Evolutionary conservation across 495 filamentous ascomycete species (phyloP).

Genomic region (Tetracladium marchalianum): DNA sequence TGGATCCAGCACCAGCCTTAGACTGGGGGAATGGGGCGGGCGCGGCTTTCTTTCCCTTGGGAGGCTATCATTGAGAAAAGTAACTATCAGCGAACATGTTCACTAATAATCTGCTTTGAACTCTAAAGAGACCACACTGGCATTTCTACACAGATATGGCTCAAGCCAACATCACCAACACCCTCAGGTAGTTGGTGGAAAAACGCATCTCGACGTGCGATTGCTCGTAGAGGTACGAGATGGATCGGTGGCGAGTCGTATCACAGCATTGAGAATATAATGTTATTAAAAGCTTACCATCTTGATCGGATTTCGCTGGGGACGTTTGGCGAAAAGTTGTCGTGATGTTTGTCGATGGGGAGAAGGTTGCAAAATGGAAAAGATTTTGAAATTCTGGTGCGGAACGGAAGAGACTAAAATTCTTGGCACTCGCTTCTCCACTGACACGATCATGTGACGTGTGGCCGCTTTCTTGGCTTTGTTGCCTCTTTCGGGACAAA

Average conservation of each 20-base stretch:
- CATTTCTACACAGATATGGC: constrained; percentile 53
- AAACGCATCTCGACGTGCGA: constrained; percentile 34
- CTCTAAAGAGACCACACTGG: constrained; percentile 75
- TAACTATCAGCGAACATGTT: constrained; percentile 81
- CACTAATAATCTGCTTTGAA: constrained; percentile 78
- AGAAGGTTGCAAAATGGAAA: constrained; percentile 1
- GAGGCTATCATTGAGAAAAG: constrained; percentile 99
- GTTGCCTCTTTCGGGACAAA: background rate
- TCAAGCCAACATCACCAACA: constrained; percentile 77
- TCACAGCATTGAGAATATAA: constrained; percentile 12
- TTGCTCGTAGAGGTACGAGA: constrained; percentile 22
- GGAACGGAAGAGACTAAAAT: background rate
- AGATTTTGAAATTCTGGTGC: constrained; percentile 12
- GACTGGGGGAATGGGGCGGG: constrained; percentile 91
- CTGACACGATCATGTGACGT: background rate
- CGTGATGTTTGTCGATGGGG: constrained; percentile 19
- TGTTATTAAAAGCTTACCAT: constrained; percentile 21
- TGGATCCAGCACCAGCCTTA: constrained; percentile 68
- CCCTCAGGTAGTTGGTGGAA: constrained; percentile 41
- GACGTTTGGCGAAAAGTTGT: constrained; percentile 17
- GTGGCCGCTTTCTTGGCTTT: background rate
- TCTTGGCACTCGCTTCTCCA: constrained; percentile 5
- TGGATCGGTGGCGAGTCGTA: constrained; percentile 16
- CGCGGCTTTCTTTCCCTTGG: constrained; percentile 94
- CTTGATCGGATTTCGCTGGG: constrained; percentile 20